Evolutionary conservation across 2,329 filamentous ascomycete species (phyloP), one percentile per base, ranked within the genome.

Genomic region (Fusarium udum): DNA sequence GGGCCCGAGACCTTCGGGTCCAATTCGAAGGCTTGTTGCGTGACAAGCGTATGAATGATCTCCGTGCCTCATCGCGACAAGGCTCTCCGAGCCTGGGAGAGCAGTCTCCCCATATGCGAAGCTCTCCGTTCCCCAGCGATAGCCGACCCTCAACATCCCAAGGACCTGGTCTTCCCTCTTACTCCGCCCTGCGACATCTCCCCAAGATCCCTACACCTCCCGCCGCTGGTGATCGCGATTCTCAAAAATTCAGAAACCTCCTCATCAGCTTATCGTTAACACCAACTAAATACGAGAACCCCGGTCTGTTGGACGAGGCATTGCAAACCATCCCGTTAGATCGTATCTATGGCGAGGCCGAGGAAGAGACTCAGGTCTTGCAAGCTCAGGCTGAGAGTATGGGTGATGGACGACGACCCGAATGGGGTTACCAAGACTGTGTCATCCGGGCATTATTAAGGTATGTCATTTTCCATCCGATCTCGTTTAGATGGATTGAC

Each of bases 341-440:
- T 80, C 90, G 94, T 75, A 94, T 99, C 77, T 98, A 98, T 82
- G 89, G 92, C 74, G 95, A 98, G 80, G 96, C 96, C 59, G 95
- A 98, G 81, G 95, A 98, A 81, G 95, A 98, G 83, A 91, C 90
- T 73, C 94, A 98, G 80, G 91, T 98, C 36, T 86, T 97, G 76
- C 91, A 93, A 79, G 96, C 94, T 39, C 92, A 97, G 82, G 95
- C 95, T 37, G 93, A 93, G 80, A 97, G 94, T 75, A 91, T 97
- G 85, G 93, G 93, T 26, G 90, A 93, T 64, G 93, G 92, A 62
- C 88, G 90, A 74, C 92, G 93, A 81, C 90, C 95, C 4, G 92
- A 95, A 85, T 98, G 95, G 95, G 95, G 95, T 64, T 98, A 98
- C 80, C 95, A 98, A 83, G 96, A 99, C 84, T 99, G 95, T 82